These are phyloP conservation scores for Rosa multiflora DNA, from an alignment of 306 rosid species.

Conservation along the genomic window DNA sequence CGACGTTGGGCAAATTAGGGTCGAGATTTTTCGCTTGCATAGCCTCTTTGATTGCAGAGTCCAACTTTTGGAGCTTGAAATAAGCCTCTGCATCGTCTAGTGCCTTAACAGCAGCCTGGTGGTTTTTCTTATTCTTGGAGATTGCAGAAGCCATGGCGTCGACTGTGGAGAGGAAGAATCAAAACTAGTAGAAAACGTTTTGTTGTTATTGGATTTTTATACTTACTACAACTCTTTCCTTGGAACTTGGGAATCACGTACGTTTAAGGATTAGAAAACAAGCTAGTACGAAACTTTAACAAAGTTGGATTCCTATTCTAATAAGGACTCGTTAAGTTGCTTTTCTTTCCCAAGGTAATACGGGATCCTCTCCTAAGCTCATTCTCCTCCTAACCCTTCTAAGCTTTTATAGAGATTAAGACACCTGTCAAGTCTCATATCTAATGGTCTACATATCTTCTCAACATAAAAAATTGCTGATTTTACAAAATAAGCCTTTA, in stretches of 20 bases:
- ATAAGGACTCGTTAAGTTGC: neutral
- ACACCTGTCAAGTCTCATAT: too few relatives aligned
- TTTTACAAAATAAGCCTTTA: too few relatives aligned
- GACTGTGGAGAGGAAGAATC: neutral
- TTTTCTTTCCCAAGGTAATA: too few relatives aligned
- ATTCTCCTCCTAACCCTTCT: too few relatives aligned
- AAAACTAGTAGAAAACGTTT: neutral
- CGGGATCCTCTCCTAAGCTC: too few relatives aligned
- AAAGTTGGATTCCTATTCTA: neutral
- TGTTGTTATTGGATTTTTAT: neutral
- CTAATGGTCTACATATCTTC: too few relatives aligned
- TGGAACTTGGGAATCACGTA: neutral
- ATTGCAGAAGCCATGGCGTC: neutral
- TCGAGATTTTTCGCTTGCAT: neutral
- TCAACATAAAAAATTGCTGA: too few relatives aligned
- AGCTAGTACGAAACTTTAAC: neutral
- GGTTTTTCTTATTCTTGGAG: neutral
- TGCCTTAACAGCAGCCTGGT: neutral
- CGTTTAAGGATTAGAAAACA: neutral
- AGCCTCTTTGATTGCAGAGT: neutral
- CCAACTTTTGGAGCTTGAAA: neutral
- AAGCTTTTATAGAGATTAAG: too few relatives aligned
- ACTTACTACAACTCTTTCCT: neutral
- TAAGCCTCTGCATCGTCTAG: neutral
- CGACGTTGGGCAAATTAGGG: neutral